Evolutionary conservation across 129 eudicot species (phyloP).

Genomic region (Centella asiatica): DNA sequence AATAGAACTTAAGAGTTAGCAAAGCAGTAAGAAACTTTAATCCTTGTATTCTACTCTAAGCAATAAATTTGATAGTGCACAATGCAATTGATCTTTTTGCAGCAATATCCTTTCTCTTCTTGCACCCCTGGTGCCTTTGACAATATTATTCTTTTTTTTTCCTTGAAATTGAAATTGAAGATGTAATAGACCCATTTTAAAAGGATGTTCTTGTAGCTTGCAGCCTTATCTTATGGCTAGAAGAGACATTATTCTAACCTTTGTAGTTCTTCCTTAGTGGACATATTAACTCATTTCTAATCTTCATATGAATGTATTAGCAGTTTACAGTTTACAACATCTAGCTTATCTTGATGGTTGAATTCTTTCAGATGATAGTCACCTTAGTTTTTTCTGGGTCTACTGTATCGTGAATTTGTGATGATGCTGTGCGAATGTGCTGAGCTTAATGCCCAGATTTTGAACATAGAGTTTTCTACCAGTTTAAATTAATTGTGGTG

Average conservation of each 20-base stretch:
- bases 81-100: background rate
- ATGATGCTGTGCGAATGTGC: background rate
- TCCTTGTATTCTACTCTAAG: background rate
- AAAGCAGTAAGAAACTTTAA: no score
- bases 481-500: background rate
- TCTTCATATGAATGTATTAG: no score
- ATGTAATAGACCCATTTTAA: no score
- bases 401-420: no score
- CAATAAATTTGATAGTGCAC: background rate
- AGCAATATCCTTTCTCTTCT: no score
- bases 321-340: no score
- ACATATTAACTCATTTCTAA: background rate
- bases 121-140: no score
- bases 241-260: background rate
- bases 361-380: background rate
- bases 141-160: no score
- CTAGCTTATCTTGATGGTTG: no score
- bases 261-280: background rate
- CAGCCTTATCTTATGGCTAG: no score
- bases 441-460: background rate
- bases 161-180: no score
- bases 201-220: background rate
- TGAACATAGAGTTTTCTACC: background rate
- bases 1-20: no score
- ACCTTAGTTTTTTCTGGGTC: background rate